Evolutionary conservation across 805 yeast genomes (phyloP).

Genomic region (Jamesozyma gamospora): DNA sequence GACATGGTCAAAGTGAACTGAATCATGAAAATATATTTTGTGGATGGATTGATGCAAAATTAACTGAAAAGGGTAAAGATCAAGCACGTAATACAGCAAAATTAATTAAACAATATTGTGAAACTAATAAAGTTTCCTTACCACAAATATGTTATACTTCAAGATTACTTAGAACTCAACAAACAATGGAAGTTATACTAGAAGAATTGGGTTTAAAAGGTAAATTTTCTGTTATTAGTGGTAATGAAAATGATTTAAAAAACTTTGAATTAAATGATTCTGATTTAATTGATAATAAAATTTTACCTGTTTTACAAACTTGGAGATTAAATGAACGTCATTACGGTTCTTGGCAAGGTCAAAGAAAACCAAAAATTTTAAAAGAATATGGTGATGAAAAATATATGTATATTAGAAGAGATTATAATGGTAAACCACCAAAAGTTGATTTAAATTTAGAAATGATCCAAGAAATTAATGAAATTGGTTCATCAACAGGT

Average conservation of each 20-base stretch:
- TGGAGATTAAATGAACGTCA: slow-evolving; percentile 83
- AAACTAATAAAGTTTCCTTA: slow-evolving; percentile 13
- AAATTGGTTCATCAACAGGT: slow-evolving; percentile 24
- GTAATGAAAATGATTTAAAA: slow-evolving; percentile 9
- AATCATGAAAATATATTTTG: slow-evolving; percentile 68
- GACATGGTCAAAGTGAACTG: slow-evolving; percentile 81
- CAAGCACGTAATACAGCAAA: slow-evolving; percentile 63
- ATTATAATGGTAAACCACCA: slow-evolving; percentile 66
- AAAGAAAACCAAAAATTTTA: slow-evolving; percentile 57
- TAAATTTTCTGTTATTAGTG: slow-evolving; percentile 15
- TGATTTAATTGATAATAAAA: slow-evolving; percentile 27
- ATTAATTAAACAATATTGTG: slow-evolving; percentile 37
- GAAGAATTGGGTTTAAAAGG: slow-evolving; percentile 33
- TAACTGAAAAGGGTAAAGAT: slow-evolving; percentile 54
- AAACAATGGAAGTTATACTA: slow-evolving; percentile 60
- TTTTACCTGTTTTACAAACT: slow-evolving; percentile 43
- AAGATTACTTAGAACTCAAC: slow-evolving; percentile 60
- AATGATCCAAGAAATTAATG: slow-evolving; percentile 33
- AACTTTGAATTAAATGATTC: not conserved
- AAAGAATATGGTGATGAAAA: slow-evolving; percentile 58
- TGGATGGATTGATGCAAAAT: slow-evolving; percentile 75
- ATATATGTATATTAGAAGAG: slow-evolving; percentile 74
- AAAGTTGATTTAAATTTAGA: slow-evolving; percentile 27
- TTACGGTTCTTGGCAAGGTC: slow-evolving; percentile 75
- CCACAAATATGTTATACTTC: slow-evolving; percentile 65